phyloP scores from a whole-genome alignment of 2,329 filamentous ascomycete genomes.

The Aspergillus thermomutatus region DNA sequence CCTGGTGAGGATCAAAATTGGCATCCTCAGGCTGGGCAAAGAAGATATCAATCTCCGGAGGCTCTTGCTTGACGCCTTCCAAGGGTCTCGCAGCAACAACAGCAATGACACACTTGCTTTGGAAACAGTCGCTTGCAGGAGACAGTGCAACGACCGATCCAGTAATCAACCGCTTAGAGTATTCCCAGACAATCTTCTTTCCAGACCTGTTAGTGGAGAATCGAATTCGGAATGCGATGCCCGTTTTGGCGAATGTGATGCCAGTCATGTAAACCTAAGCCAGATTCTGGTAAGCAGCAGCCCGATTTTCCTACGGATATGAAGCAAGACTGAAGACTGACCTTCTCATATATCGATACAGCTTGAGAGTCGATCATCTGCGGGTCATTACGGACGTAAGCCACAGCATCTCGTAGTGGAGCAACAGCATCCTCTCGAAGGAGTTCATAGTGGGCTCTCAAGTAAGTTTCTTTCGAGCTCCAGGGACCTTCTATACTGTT shows the following conservation, averaged over 20 bases:
- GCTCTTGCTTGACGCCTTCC: constrained; percentile 59
- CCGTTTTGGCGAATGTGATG: constrained; percentile 60
- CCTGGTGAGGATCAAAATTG: constrained; percentile 64
- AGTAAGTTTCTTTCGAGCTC: constrained; percentile 60
- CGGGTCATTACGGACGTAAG: constrained; percentile 52
- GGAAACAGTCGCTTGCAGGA: constrained; percentile 58
- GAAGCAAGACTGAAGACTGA: constrained; percentile 26
- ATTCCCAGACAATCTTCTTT: constrained; percentile 66
- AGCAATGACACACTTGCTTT: constrained; percentile 64
- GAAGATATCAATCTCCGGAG: constrained; percentile 72
- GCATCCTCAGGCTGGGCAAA: constrained; percentile 62
- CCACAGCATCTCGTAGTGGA: constrained; percentile 65
- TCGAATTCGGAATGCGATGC: constrained; percentile 63
- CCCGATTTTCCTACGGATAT: neutral
- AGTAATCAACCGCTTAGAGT: constrained; percentile 55
- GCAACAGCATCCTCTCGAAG: constrained; percentile 71
- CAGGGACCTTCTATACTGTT: constrained; percentile 60
- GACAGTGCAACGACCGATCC: constrained; percentile 56
- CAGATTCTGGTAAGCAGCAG: neutral
- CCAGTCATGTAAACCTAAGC: constrained; percentile 63
- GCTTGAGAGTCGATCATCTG: constrained; percentile 55
- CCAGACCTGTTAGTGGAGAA: constrained; percentile 67
- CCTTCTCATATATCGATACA: constrained; percentile 68
- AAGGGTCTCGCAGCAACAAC: constrained; percentile 68
- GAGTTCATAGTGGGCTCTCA: constrained; percentile 71